These are phyloP conservation scores for Platanthera guangdongensis DNA, from an alignment of 106 monocot species.

Conservation along the genomic window DNA sequence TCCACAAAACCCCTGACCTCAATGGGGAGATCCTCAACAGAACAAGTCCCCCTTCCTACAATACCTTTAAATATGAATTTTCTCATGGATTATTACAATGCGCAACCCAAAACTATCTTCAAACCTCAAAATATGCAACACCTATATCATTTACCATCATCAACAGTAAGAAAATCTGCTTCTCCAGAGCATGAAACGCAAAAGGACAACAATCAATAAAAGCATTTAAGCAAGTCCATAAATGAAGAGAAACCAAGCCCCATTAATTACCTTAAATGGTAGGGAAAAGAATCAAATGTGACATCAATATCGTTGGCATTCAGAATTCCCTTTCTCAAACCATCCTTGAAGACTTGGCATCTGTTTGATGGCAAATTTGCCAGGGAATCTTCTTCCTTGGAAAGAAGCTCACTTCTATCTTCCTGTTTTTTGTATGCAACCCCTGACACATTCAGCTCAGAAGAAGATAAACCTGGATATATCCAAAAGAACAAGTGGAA, in stretches of 20 bases:
- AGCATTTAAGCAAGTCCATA: not conserved
- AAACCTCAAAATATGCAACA: not conserved
- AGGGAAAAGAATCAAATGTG: slow-evolving; percentile 85
- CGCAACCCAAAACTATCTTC: not conserved
- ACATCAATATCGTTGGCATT: slow-evolving; percentile 53
- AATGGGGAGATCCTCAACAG: too few species aligned
- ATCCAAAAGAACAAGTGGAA: slow-evolving; percentile 4
- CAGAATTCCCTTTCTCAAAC: slow-evolving; percentile 54
- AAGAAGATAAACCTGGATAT: slow-evolving; percentile 32
- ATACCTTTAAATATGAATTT: not conserved
- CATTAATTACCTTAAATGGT: slow-evolving; percentile 65
- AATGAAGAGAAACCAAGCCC: not conserved
- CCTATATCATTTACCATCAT: not conserved
- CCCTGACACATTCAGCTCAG: slow-evolving; percentile 48
- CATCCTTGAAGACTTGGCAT: slow-evolving; percentile 61
- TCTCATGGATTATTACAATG: not conserved
- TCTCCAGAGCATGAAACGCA: not conserved
- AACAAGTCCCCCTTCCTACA: not conserved
- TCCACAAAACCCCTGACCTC: too few species aligned
- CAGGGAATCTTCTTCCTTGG: slow-evolving; percentile 30
- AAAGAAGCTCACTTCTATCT: slow-evolving; percentile 37
- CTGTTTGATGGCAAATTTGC: slow-evolving; percentile 29
- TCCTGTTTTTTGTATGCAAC: slow-evolving; percentile 40
- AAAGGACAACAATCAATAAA: not conserved
- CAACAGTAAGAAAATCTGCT: not conserved